Percentiles rank a stretch among this genome's conserved stretches.
These are phyloP conservation scores for Coemansia sp. DNA, from an alignment of 371 early-diverging fungal genomes.

Conservation along the genomic window DNA sequence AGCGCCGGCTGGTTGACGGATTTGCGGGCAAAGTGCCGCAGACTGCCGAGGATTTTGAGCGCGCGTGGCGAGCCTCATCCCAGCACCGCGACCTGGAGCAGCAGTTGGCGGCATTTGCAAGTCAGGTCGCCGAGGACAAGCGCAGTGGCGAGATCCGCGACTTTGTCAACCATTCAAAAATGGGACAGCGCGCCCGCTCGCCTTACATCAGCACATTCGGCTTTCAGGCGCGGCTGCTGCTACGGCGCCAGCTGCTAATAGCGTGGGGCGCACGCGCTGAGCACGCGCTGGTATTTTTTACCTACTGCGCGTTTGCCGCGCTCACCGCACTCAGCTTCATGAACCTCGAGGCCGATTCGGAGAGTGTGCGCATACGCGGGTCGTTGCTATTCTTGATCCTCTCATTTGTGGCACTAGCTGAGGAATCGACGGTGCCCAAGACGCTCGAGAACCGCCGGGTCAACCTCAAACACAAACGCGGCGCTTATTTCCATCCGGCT, in stretches of 20 bases:
- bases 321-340: constrained; percentile 70
- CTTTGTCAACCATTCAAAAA: constrained; percentile 57
- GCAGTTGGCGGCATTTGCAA: constrained; percentile 56
- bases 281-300: constrained; percentile 53
- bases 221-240: constrained; percentile 61
- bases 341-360: constrained; percentile 53
- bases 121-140: constrained; percentile 50
- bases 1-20: constrained; percentile 60
- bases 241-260: constrained; percentile 64
- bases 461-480: constrained; percentile 67
- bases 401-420: constrained; percentile 58
- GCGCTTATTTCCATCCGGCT: constrained; percentile 68
- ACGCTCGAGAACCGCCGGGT: constrained; percentile 58
- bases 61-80: constrained; percentile 60
- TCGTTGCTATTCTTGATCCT: constrained; percentile 64
- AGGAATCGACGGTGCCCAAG: constrained; percentile 51
- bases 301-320: constrained; percentile 53
- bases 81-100: constrained; percentile 64
- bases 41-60: constrained; percentile 68
- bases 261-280: constrained; percentile 55
- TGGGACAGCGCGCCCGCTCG: constrained; percentile 52
- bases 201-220: constrained; percentile 64
- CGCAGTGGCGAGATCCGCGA: constrained; percentile 55
- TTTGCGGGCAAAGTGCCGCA: constrained; percentile 59
- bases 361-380: constrained; percentile 70